Evolutionary conservation across 352 stramenopile species (phyloP).

Genomic region (Phytophthora hybrid): DNA sequence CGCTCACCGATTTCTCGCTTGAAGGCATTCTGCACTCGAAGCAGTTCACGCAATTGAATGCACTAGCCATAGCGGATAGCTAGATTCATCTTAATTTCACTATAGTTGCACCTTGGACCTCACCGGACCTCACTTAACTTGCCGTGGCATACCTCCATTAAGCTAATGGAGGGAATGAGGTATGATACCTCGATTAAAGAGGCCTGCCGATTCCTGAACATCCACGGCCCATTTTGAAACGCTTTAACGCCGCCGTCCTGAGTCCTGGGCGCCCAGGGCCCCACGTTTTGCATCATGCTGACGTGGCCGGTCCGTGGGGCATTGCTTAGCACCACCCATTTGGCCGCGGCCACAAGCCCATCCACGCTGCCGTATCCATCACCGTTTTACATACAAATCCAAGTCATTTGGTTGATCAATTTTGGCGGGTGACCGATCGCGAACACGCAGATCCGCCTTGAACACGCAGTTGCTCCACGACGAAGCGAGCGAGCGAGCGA

Average conservation of each 20-base stretch:
- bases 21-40: too few species aligned
- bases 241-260: not conserved
- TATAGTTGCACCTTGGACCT: too few species aligned
- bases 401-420: slow-evolving; percentile 14
- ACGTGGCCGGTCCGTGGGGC: slow-evolving; percentile 4
- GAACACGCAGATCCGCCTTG: slow-evolving; percentile 13
- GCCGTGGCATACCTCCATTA: too few species aligned
- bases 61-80: too few species aligned
- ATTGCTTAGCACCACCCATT: slow-evolving; percentile 35
- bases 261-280: not conserved
- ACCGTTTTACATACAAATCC: not conserved
- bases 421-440: not conserved
- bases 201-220: too few species aligned
- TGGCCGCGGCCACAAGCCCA: not conserved
- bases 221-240: not conserved
- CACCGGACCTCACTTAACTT: too few species aligned
- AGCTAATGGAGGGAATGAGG: too few species aligned
- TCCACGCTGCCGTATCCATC: not conserved
- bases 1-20: too few species aligned
- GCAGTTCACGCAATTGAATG: too few species aligned
- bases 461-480: slow-evolving; percentile 28
- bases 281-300: not conserved
- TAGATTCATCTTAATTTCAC: too few species aligned
- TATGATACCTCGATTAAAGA: too few species aligned
- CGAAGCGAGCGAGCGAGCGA: not conserved